phyloP scores from a whole-genome alignment of 129 eudicot genomes.

The Artemisia tridentata region DNA sequence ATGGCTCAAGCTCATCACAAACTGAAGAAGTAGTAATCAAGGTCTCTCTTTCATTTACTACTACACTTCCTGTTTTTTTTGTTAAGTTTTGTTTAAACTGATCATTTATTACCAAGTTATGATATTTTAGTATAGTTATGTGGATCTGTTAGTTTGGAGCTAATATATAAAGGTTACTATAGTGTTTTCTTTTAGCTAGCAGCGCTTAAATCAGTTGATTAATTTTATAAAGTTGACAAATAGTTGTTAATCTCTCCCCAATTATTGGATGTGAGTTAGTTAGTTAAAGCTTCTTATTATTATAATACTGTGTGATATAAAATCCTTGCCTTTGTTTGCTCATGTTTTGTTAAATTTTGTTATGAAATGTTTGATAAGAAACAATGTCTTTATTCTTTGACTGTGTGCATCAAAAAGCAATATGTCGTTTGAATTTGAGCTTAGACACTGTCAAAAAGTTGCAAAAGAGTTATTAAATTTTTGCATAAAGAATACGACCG shows the following conservation, averaged over 20 bases:
- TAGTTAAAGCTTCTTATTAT: conserved; percentile 20
- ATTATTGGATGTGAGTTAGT: conserved; percentile 27
- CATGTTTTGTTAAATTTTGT: background rate
- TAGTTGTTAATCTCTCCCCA: conserved; percentile 14
- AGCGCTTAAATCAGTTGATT: background rate
- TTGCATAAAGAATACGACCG: too few species aligned
- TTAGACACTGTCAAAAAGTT: too few species aligned
- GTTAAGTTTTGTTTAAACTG: conserved; percentile 19
- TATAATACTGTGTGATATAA: conserved; percentile 8
- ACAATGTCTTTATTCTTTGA: too few species aligned
- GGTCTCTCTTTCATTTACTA: conserved; percentile 22
- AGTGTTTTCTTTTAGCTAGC: background rate
- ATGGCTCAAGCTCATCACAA: conserved; percentile 30
- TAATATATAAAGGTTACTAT: background rate
- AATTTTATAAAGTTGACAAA: conserved; percentile 1
- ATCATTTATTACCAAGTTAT: conserved; percentile 21
- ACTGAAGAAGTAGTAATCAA: conserved; percentile 21
- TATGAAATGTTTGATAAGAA: background rate
- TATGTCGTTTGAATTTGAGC: too few species aligned
- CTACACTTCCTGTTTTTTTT: background rate
- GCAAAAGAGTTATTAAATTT: too few species aligned
- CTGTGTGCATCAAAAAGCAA: too few species aligned
- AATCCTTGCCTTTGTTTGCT: background rate
- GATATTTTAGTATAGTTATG: conserved; percentile 9
- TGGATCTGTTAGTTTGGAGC: conserved; percentile 20